A percentile compares a stretch with the other conserved stretches of the same genome.
phyloP scores from a whole-genome alignment of 176 grass and related monocot species.

The Triticum aestivum region DNA sequence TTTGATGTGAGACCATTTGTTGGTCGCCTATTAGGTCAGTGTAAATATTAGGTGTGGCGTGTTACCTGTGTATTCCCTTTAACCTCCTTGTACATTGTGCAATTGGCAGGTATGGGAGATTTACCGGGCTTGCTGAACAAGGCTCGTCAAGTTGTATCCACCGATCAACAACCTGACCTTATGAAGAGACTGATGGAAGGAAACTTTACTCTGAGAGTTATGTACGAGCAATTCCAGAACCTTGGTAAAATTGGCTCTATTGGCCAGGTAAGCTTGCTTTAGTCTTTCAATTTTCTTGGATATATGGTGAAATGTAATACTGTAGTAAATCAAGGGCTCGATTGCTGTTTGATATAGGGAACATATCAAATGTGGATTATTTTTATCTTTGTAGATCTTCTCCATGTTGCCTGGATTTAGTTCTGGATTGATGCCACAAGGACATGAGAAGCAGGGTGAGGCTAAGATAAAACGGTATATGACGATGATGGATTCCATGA shows the following conservation, averaged over 20 bases:
- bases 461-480: constrained; percentile 98
- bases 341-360: not conserved
- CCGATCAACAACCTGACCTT: constrained; percentile 94
- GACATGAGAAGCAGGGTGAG: constrained; percentile 90
- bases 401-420: constrained; percentile 97
- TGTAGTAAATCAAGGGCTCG: not conserved
- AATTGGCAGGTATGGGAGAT: constrained; percentile 73
- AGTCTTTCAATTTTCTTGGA: constrained; percentile 5
- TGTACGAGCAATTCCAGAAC: constrained; percentile 93
- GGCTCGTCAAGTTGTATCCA: constrained; percentile 87
- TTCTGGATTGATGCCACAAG: constrained; percentile 89
- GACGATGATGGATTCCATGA: constrained; percentile 99
- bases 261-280: constrained; percentile 59
- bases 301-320: not conserved
- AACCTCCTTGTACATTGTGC: not conserved
- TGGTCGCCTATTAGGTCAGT: constrained; percentile 76
- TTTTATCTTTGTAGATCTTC: constrained; percentile 55
- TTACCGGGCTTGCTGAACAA: constrained; percentile 96
- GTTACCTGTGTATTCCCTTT: constrained; percentile 10
- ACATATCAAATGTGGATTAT: not conserved
- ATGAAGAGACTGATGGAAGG: constrained; percentile 90
- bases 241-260: constrained; percentile 95
- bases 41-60: constrained; percentile 21
- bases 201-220: constrained; percentile 87
- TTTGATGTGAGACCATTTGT: constrained; percentile 98